Conservation (phyloP, 2,329 filamentous ascomycete species). For the Colletotrichum gloeosporioides region DNA sequence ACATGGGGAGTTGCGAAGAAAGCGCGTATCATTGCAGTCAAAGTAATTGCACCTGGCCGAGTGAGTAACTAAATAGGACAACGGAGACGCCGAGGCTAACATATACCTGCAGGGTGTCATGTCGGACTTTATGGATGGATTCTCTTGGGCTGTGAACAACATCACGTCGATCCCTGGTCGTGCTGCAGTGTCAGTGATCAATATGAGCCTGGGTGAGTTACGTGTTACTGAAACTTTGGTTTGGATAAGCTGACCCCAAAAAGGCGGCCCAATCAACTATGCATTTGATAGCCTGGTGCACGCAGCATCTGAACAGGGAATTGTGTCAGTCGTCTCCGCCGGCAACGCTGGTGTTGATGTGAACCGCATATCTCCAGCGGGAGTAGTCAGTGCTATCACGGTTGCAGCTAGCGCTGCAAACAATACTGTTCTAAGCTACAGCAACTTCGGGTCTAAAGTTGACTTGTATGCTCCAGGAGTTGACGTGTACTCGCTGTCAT, state of each 20-base stretch:
- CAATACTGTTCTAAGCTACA: conserved; percentile 46
- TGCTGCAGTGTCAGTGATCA: not conserved
- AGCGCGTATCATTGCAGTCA: conserved; percentile 45
- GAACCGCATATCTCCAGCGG: conserved; percentile 50
- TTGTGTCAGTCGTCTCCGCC: conserved; percentile 59
- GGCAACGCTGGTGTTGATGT: conserved; percentile 49
- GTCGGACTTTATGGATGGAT: conserved; percentile 6
- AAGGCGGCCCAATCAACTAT: conserved; percentile 24
- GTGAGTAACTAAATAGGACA: not conserved
- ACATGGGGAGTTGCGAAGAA: conserved; percentile 52
- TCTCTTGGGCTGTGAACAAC: not conserved
- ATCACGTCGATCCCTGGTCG: not conserved
- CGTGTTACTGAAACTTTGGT: not conserved
- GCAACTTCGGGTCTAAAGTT: conserved; percentile 53
- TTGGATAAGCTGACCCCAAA: not conserved
- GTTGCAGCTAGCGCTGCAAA: conserved; percentile 52
- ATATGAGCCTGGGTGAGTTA: not conserved
- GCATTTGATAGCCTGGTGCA: conserved; percentile 57
- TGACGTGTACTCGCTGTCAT: conserved; percentile 39
- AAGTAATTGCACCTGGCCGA: conserved; percentile 35
- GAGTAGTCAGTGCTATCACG: conserved; percentile 51
- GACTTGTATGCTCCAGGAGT: conserved; percentile 58
- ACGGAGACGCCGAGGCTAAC: not conserved
- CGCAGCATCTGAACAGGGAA: conserved; percentile 48
- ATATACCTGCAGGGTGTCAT: not conserved